Percentiles rank a stretch among this genome's conserved stretches.
Conservation (phyloP, 495 filamentous ascomycete species). For the Evansstolkia leycettana region DNA sequence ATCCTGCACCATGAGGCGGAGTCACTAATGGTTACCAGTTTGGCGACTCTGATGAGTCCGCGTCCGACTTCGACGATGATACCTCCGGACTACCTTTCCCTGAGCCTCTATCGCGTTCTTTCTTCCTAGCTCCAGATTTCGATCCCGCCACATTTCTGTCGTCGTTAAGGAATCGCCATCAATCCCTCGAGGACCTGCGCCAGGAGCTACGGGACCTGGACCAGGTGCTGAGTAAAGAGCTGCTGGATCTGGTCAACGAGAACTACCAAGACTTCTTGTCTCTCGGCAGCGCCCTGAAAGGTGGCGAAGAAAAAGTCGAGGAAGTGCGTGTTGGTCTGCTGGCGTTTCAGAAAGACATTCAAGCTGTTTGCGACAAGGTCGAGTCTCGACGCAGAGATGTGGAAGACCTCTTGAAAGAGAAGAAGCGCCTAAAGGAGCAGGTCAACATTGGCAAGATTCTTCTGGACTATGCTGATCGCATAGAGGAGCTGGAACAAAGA, state of each 20-base stretch:
- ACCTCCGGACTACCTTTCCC: conserved; percentile 70
- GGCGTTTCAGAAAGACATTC: conserved; percentile 71
- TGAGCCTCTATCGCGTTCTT: conserved; percentile 59
- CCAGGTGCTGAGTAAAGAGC: conserved; percentile 63
- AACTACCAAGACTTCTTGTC: conserved; percentile 86
- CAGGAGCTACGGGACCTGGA: conserved; percentile 68
- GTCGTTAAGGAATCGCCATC: conserved; percentile 71
- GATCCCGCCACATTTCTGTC: conserved; percentile 73
- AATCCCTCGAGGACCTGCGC: conserved; percentile 90
- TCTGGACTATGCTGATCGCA: conserved; percentile 55
- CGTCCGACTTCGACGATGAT: conserved; percentile 46
- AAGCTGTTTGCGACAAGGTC: conserved; percentile 42
- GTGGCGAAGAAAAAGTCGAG: conserved; percentile 85
- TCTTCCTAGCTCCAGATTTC: conserved; percentile 72
- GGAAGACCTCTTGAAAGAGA: conserved; percentile 39
- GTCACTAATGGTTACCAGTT: conserved; percentile 19
- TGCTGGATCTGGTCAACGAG: conserved; percentile 85
- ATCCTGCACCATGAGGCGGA: no score
- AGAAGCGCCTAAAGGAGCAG: conserved; percentile 34
- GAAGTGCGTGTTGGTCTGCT: conserved; percentile 80
- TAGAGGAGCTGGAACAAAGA: conserved; percentile 63
- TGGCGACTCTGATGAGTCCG: conserved; percentile 37
- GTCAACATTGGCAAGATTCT: conserved; percentile 52
- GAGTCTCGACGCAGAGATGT: conserved; percentile 41
- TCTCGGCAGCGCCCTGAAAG: conserved; percentile 67